Conservation (phyloP, 75 land plant species). For the Pinus albicaulis region DNA sequence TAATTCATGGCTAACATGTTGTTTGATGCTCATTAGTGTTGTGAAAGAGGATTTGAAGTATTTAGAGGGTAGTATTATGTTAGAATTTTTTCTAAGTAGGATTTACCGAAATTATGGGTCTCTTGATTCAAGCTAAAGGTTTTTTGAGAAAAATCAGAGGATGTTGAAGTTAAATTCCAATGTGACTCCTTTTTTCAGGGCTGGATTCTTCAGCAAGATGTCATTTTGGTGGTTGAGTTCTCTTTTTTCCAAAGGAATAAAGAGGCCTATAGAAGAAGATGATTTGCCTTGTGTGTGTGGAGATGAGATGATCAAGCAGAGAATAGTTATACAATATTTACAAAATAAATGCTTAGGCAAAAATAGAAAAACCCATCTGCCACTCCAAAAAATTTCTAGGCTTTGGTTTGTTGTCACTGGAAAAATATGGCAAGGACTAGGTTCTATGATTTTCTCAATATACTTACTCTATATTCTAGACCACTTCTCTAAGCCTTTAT, state of each 20-base stretch:
- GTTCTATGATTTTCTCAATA: conserved; percentile 15
- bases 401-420: too few species aligned
- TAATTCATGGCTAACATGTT: too few species aligned
- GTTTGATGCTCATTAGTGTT: too few species aligned
- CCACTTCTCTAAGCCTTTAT: conserved; percentile 39
- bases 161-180: background rate
- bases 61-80: background rate
- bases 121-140: background rate
- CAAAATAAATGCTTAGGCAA: conserved; percentile 25
- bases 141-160: too few species aligned
- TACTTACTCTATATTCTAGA: conserved; percentile 36
- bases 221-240: conserved; percentile 37
- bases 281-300: conserved; percentile 31
- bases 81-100: too few species aligned
- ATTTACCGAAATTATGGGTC: too few species aligned
- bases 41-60: background rate
- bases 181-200: conserved; percentile 40
- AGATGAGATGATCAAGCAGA: conserved; percentile 24
- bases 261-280: conserved; percentile 24
- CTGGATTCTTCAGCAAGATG: too few species aligned
- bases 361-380: too few species aligned
- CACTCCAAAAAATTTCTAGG: too few species aligned
- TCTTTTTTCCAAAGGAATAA: conserved; percentile 22
- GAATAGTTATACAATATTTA: conserved; percentile 11
- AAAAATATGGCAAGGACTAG: too few species aligned